A percentile compares a stretch with the other conserved stretches of the same genome.
Evolutionary conservation across 2,329 filamentous ascomycete species (phyloP).

Genomic region (Neopestalotiopsis clavispora): DNA sequence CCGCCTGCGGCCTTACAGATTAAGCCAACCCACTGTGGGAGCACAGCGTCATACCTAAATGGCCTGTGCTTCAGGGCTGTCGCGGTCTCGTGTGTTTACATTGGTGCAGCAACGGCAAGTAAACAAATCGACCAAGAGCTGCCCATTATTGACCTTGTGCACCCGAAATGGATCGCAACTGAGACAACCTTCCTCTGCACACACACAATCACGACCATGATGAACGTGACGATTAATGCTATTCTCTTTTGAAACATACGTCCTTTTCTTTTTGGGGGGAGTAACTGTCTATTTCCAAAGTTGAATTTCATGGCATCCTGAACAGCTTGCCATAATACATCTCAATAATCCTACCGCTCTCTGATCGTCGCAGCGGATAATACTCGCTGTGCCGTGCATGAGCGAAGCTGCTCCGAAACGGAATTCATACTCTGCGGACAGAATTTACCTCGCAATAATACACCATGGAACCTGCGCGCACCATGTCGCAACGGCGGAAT

Average conservation of each 20-base stretch:
- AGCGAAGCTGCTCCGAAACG: background rate
- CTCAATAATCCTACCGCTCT: background rate
- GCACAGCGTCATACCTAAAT: constrained; percentile 9
- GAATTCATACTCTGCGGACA: background rate
- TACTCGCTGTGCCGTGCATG: background rate
- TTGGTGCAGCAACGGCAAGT: constrained; percentile 13
- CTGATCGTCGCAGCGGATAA: background rate
- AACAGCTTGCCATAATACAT: background rate
- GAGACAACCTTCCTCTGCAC: background rate
- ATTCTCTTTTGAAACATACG: constrained; percentile 13
- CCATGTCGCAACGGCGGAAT: constrained; percentile 75
- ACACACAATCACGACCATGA: constrained; percentile 8
- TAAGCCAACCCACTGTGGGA: background rate
- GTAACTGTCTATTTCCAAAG: background rate
- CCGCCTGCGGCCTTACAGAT: background rate
- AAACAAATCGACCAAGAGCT: constrained; percentile 14
- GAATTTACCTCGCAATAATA: background rate
- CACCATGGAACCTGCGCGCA: constrained; percentile 38
- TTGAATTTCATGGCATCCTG: constrained; percentile 17
- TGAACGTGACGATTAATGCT: constrained; percentile 14
- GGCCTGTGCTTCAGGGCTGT: constrained; percentile 1
- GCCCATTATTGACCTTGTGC: background rate
- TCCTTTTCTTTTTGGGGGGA: constrained; percentile 6
- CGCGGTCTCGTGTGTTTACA: constrained; percentile 9
- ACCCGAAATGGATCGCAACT: background rate